Evolutionary conservation across 2,329 filamentous ascomycete species (phyloP), one percentile per base, ranked within the genome.

Genomic region (Xylaria sp.): DNA sequence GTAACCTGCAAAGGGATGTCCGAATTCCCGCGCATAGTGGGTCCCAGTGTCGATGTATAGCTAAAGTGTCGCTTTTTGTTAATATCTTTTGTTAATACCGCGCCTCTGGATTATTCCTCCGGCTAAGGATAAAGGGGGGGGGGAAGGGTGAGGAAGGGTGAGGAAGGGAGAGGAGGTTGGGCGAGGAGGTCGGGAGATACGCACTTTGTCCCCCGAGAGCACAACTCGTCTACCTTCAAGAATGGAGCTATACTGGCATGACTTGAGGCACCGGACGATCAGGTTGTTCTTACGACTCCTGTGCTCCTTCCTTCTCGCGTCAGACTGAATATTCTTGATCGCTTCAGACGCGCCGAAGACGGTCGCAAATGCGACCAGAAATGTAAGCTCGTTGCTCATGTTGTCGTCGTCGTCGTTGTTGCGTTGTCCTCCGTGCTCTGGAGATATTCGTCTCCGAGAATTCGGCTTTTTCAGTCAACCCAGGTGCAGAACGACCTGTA

Each of bases 1-100:
- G 73, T 89, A 89, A 18, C 87, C 87, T 2, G 85, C 82, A 73
- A 87, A 88, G 0, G 84, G 82, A 73, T 89, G 86, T 1, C 85
- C 84, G 60, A 77, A 76, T 13, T 64, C 62, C 41, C 73, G 66
- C 0, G 78, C 74, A 41, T 79, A 73, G 46, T 80, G 71, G 57
- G 76, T 67, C 44, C 79, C 81, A 3, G 82, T 84, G 72, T 86
- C 86, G 28, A 87, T 81, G 72, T 85, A 86, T 31, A 86, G 77
- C 79, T 82, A 57, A 15, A 9, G 12, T 28, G 20, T 44, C 15
- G 23, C 9, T 31, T 50, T 25, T n/a, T n/a, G n/a, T n/a, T n/a
- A n/a, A n/a, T n/a, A n/a, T n/a, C n/a, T n/a, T 50, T 25, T 25
- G 31, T 28, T 48, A 58, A 66, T 37, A 25, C 20, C 69, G 15